Evolutionary conservation across 805 yeast species (phyloP), one percentile per base, ranked within the genome.

Genomic region (Cyberlindnera mrakii): DNA sequence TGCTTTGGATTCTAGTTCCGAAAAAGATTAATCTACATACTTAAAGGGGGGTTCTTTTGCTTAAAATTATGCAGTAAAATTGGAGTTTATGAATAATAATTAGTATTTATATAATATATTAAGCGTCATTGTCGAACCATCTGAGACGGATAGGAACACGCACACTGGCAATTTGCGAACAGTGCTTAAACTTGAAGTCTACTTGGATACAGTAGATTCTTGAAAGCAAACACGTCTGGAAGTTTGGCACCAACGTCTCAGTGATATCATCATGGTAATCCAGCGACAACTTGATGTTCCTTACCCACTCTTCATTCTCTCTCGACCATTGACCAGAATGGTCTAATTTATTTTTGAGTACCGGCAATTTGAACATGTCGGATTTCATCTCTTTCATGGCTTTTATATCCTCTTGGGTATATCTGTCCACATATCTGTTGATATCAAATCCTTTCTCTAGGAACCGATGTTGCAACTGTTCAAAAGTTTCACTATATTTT

Each of bases 171-270:
- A 36, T 33, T 3, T 32, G 19, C 10, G 32, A 30, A 27, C 40
- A 34, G 5, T 50, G 46, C 13, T 68, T 66, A 37, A 70, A 74
- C 45, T 64, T 70, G 23, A 76, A 69, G 25, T 58, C 54, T 1
- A 77, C 67, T 43, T 78, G 73, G 41, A 79, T 59, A 46, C 75
- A 68, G 56, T 82, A 81, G 15, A 72, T 58, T 54, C 88, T 68
- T 4, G 81, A 73, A n/a, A 80, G 66, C 43, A 77, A 60, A 59
- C 88, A 82, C 39, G 71, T 73, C 51, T 81, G 85, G 58, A 81
- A 82, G 42, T 71, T 71, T 1, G 88, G 88, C 15, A 78, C 57
- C 42, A 82, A 57, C 1, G 80, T 77, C 38, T 74, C 69, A 38
- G 62, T 63, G 32, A 73, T 66, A 42, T 72, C 72, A 37, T 70